A percentile compares a stretch with the other conserved stretches of the same genome.
Evolutionary conservation across 1,139 yeast species (phyloP).

Genomic region (Kodamaea plutei): DNA sequence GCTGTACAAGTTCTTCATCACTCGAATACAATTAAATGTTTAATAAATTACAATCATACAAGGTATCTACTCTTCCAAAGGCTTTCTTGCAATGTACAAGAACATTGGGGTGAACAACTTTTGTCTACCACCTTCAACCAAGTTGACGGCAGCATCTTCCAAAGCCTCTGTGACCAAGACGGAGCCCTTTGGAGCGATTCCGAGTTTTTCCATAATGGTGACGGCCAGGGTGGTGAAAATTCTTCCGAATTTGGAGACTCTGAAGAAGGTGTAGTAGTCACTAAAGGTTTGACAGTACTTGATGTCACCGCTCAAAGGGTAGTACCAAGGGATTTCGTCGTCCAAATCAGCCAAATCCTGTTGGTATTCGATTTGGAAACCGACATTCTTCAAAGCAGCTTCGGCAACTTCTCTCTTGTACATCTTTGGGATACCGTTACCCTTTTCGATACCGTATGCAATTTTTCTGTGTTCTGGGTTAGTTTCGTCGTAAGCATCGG

Average conservation of each 20-base stretch:
- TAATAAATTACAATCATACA: too few species aligned
- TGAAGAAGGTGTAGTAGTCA: constrained; percentile 79
- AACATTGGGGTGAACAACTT: constrained; percentile 95
- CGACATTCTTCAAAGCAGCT: constrained; percentile 80
- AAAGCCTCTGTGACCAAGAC: constrained; percentile 85
- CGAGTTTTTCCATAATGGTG: constrained; percentile 73
- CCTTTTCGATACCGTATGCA: constrained; percentile 95
- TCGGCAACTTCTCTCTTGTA: constrained; percentile 80
- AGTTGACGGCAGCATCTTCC: constrained; percentile 95
- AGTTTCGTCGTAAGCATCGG: constrained; percentile 83
- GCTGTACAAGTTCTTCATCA: too few species aligned
- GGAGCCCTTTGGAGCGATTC: constrained; percentile 93
- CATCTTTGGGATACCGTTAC: constrained; percentile 99
- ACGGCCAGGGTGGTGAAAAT: constrained; percentile 76
- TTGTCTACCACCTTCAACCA: constrained; percentile 88
- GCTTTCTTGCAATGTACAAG: constrained; percentile 84
- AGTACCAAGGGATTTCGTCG: constrained; percentile 95
- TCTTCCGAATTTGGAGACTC: constrained; percentile 89
- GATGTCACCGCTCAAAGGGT: constrained; percentile 94
- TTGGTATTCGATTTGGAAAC: constrained; percentile 74
- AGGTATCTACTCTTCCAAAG: too few species aligned
- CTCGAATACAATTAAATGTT: too few species aligned
- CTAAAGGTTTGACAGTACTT: constrained; percentile 74
- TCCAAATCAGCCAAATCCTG: constrained; percentile 78
- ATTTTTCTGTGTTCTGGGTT: constrained; percentile 90